phyloP scores from a whole-genome alignment of 257 asterid genomes.

The Paulownia fortunei region DNA sequence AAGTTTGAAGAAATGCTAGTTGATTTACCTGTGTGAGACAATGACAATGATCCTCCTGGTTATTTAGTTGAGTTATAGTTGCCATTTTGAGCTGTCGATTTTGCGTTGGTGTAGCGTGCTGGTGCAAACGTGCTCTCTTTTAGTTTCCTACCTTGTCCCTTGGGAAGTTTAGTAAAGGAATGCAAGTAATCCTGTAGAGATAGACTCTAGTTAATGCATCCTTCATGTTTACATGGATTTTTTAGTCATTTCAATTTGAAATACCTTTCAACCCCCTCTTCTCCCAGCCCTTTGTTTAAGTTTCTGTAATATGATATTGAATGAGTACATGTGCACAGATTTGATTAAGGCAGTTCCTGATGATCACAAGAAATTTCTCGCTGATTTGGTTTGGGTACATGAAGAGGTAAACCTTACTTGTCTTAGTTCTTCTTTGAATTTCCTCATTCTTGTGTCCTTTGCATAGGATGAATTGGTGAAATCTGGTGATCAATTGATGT shows the following conservation, averaged over 20 bases:
- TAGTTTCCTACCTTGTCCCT: neutral
- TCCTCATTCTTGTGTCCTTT: neutral
- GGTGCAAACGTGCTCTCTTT: neutral
- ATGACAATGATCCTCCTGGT: neutral
- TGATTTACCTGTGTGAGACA: neutral
- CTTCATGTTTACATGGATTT: neutral
- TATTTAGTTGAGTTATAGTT: neutral
- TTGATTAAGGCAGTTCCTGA: conserved; percentile 81
- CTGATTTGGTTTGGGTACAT: conserved; percentile 91
- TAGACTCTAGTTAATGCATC: too few species aligned
- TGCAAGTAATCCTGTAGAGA: neutral
- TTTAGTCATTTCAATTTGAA: neutral
- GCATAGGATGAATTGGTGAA: neutral
- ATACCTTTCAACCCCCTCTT: neutral
- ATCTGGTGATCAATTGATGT: neutral
- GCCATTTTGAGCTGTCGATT: neutral
- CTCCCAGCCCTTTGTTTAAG: neutral
- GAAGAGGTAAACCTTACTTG: conserved; percentile 63
- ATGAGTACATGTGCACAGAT: conserved; percentile 45
- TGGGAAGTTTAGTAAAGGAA: neutral
- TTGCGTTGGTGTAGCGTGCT: neutral
- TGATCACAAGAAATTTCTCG: conserved; percentile 85
- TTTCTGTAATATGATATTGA: neutral
- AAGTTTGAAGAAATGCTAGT: neutral
- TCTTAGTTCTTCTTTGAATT: neutral